A percentile compares a stretch with the other conserved stretches of the same genome.
phyloP scores from a whole-genome alignment of 1,284 basidiomycete species.

The Austropuccinia psidii region DNA sequence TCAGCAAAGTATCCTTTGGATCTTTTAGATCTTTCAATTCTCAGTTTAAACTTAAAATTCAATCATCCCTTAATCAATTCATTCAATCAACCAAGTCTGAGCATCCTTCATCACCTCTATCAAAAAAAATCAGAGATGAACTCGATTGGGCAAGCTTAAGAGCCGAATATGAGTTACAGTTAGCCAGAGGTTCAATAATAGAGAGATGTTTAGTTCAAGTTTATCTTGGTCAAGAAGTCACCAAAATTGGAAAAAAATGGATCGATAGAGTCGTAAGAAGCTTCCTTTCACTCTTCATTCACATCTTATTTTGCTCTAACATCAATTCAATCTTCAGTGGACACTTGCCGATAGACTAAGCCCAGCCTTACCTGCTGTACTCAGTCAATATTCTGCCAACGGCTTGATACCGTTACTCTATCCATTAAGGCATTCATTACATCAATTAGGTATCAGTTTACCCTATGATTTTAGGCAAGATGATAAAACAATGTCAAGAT shows the following conservation, averaged over 20 bases:
- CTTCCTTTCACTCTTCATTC: background rate
- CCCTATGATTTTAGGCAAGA: background rate
- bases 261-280: conserved; percentile 23
- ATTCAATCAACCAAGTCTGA: background rate
- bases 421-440: conserved; percentile 2
- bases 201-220: conserved; percentile 33
- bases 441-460: background rate
- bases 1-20: conserved; percentile 24
- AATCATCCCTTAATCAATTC: background rate
- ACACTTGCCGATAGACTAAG: conserved; percentile 27
- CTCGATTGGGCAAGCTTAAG: conserved; percentile 20
- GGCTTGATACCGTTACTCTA: conserved; percentile 17
- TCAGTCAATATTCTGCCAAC: conserved; percentile 13
- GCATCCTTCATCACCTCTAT: background rate
- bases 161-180: conserved; percentile 20
- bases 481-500: background rate
- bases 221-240: conserved; percentile 3
- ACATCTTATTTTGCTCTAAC: background rate
- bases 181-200: conserved; percentile 31
- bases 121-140: too few species aligned
- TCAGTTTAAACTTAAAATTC: conserved; percentile 1
- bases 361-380: conserved; percentile 26
- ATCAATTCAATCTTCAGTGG: conserved; percentile 8
- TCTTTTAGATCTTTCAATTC: conserved; percentile 14
- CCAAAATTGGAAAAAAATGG: conserved; percentile 6